Conservation (phyloP, 805 yeast species). For the Aciculoconidium aculeatum region DNA sequence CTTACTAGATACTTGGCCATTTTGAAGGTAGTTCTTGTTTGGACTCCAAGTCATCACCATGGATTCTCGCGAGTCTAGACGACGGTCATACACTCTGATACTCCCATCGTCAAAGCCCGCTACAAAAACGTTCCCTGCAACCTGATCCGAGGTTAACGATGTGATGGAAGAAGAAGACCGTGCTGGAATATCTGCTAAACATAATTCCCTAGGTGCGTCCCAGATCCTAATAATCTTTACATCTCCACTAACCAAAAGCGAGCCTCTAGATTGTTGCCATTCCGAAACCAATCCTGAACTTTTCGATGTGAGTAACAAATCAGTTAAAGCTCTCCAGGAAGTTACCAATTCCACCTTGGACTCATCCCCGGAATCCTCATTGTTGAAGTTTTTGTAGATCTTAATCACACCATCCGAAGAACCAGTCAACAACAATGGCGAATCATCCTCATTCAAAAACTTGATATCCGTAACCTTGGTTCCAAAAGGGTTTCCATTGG, state of each 20-base stretch:
- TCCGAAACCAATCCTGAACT: conserved; percentile 82
- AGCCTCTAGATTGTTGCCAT: conserved; percentile 96
- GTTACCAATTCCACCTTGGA: conserved; percentile 54
- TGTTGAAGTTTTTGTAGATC: conserved; percentile 72
- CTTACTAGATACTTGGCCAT: conserved; percentile 16
- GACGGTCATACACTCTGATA: conserved; percentile 82
- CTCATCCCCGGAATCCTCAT: conserved; percentile 16
- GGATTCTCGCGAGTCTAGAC: conserved; percentile 78
- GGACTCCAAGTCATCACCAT: conserved; percentile 78
- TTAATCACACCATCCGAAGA: conserved; percentile 93
- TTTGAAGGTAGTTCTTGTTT: conserved; percentile 14
- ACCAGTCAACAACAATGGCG: conserved; percentile 78
- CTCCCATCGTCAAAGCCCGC: conserved; percentile 93
- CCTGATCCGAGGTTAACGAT: conserved; percentile 88
- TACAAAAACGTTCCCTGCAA: conserved; percentile 83
- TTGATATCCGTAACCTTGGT: conserved; percentile 83
- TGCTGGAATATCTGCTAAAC: conserved; percentile 84
- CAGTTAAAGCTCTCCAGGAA: conserved; percentile 91
- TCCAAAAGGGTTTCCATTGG: conserved; percentile 81
- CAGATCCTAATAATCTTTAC: conserved; percentile 85
- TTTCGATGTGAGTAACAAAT: conserved; percentile 71
- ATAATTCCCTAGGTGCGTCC: conserved; percentile 94
- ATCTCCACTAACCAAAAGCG: conserved; percentile 89
- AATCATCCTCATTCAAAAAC: conserved; percentile 87
- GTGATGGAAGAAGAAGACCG: conserved; percentile 86